phyloP scores from a whole-genome alignment of 257 asterid genomes.

The Salvia rosmarinus region DNA sequence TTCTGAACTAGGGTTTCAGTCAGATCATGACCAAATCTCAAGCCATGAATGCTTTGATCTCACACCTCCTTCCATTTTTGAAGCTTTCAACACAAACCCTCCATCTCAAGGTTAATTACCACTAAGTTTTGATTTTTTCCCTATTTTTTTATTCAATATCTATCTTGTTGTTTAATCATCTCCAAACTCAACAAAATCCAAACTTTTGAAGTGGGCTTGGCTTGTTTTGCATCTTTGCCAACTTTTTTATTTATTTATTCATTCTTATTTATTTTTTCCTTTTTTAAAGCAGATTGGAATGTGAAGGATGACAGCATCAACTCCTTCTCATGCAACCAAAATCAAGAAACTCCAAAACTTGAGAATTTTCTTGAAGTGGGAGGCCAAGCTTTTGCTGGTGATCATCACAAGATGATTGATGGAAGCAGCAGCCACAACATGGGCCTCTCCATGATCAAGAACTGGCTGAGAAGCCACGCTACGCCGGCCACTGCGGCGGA shows the following conservation, averaged over 20 bases:
- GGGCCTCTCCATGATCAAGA: slow-evolving; percentile 76
- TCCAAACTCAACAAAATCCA: slow-evolving; percentile 2
- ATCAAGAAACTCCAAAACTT: slow-evolving; percentile 57
- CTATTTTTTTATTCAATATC: not conserved
- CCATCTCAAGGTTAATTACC: slow-evolving; percentile 48
- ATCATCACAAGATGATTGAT: not conserved
- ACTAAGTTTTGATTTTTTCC: not conserved
- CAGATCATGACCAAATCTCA: slow-evolving; percentile 21
- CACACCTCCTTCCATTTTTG: slow-evolving; percentile 53
- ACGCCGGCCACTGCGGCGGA: slow-evolving; percentile 27
- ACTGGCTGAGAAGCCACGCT: slow-evolving; percentile 63
- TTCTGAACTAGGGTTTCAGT: slow-evolving; percentile 37
- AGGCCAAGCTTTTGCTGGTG: slow-evolving; percentile 36
- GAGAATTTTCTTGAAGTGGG: slow-evolving; percentile 63
- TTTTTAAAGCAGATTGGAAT: slow-evolving; percentile 56
- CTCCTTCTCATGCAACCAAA: slow-evolving; percentile 46
- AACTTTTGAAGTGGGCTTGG: not conserved
- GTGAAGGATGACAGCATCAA: slow-evolving; percentile 39
- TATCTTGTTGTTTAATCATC: not conserved
- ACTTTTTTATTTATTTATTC: too few species aligned
- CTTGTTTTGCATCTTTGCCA: not conserved
- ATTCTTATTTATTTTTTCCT: not conserved
- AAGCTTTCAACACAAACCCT: slow-evolving; percentile 53
- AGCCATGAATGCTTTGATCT: slow-evolving; percentile 54
- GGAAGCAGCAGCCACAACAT: slow-evolving; percentile 31